Base-by-base conservation (phyloP, 1,139 yeast species). In the Wickerhamomyces sp. region DNA sequence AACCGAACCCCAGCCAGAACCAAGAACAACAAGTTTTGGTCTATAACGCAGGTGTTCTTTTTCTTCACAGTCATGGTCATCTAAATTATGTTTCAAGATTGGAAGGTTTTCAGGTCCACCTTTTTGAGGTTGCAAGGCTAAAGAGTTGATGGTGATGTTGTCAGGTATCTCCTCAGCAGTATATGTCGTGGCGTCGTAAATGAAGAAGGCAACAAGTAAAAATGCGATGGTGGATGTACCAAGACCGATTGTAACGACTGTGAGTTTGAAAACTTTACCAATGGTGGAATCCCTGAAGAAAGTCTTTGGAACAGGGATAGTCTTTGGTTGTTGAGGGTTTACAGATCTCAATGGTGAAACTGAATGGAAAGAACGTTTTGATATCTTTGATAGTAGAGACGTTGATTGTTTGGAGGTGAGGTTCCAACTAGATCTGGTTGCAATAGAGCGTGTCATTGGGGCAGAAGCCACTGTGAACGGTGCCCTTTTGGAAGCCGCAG, bases 31-130 rank as follows among this genome's bases (percentile, higher is more conserved):
- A 30, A 75, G 56, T 39, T 68, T 68, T 17, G 79, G 80, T 50
- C 69, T 75, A 36, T 55, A 55, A 34, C 66, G 58, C 12, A 63
- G 46, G 11, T 53, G 46, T 35, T 61, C 63, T 45, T 68, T 68
- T 11, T 55, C 62, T 7, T 60, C 64, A 15, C 61, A 51, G 49
- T 78, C 84, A 37, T 65, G 67, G 26, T 71, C 70, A 48, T 77
- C 84, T 35, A 78, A 56, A 40, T 68, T 68, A 26, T 69, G 64
- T 25, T 64, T 64, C 38, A 75, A 60, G 23, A 78, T 70, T 2
- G 83, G 84, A 36, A 78, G 57, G 46, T 78, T 75, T 51, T 78
- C 80, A 17, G 85, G 84, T 2, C 86, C 86, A 6, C 85, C 85
- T n/a, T 52, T 53, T 23, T 62, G 59, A 16, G 84, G 83, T 31